Evolutionary conservation across 768 basidiomycete genomes (phyloP), one percentile per base, ranked within the genome.

Genomic region (Neoboletus magnificus): DNA sequence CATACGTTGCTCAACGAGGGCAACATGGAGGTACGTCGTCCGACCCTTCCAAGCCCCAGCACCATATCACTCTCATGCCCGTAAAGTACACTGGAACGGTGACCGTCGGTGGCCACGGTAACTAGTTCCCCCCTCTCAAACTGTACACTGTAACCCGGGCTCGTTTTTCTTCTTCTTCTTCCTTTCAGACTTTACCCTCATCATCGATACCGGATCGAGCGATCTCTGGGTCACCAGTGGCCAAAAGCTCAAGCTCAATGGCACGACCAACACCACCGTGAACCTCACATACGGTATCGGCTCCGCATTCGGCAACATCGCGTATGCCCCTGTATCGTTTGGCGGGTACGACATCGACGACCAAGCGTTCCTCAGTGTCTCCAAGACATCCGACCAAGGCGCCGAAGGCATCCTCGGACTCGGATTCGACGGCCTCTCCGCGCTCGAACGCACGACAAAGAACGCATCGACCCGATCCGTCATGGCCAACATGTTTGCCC

Each of bases 271-370:
- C 43, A 62, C 71, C 12, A 57, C 62, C 29, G 59, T 70, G 1
- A 66, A 66, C 44, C 60, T 71, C 35, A 68, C 69, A 20, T 79
- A 76, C 56, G 77, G 76, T 20, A 61, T 71, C n/a, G 78, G 77
- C 16, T 65, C 64, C 16, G 75, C 74, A 0, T 59, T 53, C 4
- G 78, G 78, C 8, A 63, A 60, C 33, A 68, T 79, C 47, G 67
- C 59, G 1, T 76, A 72, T 39, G 72, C 68, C 1, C 54, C 70
- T 22, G 70, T 79, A 15, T 49, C 63, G 3, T 64, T 79, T 12
- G 78, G 74, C 2, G 66, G 62, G 20, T 71, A 74, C 49, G 32
- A 55, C 2, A 59, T 74, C 45, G 59, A 69, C 23, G 49, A 60
- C 39, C 71, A 71, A 48, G 68, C 60, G 1, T 67, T 70, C 7